These are phyloP conservation scores for Cornus kousa DNA, from an alignment of 148 eudicot genomes.

Conservation along the genomic window DNA sequence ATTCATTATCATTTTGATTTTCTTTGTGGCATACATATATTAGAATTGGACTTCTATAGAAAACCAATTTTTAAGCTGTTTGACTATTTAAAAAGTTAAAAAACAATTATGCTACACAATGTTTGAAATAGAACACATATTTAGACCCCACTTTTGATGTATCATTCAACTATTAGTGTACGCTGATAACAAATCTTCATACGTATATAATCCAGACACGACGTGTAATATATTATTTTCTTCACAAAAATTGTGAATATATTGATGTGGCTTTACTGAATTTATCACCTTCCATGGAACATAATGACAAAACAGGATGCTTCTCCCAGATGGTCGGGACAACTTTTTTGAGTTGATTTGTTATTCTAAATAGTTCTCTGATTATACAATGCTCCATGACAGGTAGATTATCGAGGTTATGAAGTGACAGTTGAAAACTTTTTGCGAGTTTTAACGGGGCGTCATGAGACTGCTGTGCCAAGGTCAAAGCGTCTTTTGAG, in stretches of 20 bases:
- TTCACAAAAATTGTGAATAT: no score
- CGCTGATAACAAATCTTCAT: neutral
- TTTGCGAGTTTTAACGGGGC: slow-evolving; percentile 86
- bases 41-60: neutral
- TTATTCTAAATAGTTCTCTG: slow-evolving; percentile 9
- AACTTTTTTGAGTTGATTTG: neutral
- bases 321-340: neutral
- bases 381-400: slow-evolving; percentile 19
- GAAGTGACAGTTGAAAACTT: slow-evolving; percentile 97
- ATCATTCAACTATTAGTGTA: neutral
- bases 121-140: neutral
- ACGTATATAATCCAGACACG: neutral
- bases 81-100: neutral
- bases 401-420: slow-evolving; percentile 99
- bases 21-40: neutral
- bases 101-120: neutral
- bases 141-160: neutral
- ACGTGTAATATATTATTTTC: neutral
- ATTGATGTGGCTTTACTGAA: no score
- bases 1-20: neutral
- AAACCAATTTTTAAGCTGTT: neutral
- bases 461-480: slow-evolving; percentile 94
- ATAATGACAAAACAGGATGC: neutral
- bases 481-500: slow-evolving; percentile 92
- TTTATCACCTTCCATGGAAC: no score